phyloP scores from a whole-genome alignment of 129 eudicot genomes.

The Chrysanthemum seticuspe region DNA sequence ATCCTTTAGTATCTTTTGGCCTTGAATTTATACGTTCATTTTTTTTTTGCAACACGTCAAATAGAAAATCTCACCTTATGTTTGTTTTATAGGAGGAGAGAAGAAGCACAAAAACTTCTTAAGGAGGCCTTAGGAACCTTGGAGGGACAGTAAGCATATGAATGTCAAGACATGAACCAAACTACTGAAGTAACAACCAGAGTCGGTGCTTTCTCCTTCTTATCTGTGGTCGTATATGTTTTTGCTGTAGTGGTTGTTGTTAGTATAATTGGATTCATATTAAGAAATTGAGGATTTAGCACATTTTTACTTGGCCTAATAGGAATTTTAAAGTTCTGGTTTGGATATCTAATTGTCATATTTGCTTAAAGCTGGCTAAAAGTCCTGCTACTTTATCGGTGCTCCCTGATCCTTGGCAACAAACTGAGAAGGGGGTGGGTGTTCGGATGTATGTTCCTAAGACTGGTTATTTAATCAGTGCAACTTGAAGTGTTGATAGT shows the following conservation, averaged over 20 bases:
- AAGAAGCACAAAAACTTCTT: constrained; percentile 85
- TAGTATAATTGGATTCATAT: no score
- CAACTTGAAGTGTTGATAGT: no score
- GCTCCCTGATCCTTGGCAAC: no score
- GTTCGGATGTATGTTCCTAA: no score
- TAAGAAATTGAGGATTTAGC: no score
- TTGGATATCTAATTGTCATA: no score
- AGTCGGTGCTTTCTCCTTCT: not conserved
- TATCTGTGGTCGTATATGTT: not conserved
- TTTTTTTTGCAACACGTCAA: not conserved
- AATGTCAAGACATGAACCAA: not conserved
- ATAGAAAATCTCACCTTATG: not conserved
- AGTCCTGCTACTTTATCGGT: no score
- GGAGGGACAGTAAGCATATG: constrained; percentile 50
- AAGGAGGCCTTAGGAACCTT: constrained; percentile 80
- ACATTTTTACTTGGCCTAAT: no score
- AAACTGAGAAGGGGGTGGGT: no score
- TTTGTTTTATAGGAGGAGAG: constrained; percentile 73
- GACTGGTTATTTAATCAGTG: no score
- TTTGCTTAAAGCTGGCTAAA: no score
- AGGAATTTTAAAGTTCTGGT: no score
- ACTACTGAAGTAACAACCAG: not conserved
- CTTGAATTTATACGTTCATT: not conserved
- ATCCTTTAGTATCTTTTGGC: not conserved
- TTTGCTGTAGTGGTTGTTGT: not conserved